Percentiles rank a stretch among this genome's conserved stretches.
Conservation (phyloP, 139 green algal genomes). For the Tetradesmus lagerheimii region DNA sequence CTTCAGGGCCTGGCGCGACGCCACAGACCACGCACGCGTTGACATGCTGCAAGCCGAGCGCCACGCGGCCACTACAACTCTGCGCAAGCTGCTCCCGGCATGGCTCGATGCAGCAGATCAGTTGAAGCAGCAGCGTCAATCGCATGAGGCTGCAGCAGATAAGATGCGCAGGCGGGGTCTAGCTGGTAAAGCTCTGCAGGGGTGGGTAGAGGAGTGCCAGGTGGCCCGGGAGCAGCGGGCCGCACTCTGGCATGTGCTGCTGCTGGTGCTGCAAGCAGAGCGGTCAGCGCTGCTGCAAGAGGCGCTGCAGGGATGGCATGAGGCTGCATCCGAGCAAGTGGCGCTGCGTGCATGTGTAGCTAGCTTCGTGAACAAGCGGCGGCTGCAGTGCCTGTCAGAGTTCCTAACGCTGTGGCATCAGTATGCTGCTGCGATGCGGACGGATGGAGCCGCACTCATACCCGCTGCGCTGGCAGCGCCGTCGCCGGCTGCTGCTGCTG, state of each 20-base stretch:
- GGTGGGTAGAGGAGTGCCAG: conserved; percentile 6
- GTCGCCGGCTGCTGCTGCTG: neutral
- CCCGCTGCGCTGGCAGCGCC: neutral
- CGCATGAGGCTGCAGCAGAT: neutral
- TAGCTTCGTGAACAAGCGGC: conserved; percentile 41
- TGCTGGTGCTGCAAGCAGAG: conserved; percentile 20
- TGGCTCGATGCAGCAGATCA: conserved; percentile 6
- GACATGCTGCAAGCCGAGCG: conserved; percentile 17
- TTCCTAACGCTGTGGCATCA: conserved; percentile 35
- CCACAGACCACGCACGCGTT: conserved; percentile 21
- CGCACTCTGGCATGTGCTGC: neutral
- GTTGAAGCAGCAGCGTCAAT: neutral
- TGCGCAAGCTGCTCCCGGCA: conserved; percentile 3
- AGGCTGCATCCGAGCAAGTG: neutral
- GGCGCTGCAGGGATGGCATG: neutral
- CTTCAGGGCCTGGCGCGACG: conserved; percentile 40
- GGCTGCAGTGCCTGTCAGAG: conserved; percentile 34
- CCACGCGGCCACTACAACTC: neutral
- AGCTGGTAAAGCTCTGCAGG: neutral
- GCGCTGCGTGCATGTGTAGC: conserved; percentile 17
- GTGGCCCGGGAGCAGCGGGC: neutral
- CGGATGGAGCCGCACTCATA: neutral
- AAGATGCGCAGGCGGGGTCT: neutral
- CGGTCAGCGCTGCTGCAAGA: neutral
- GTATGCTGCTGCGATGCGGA: conserved; percentile 41